These are phyloP conservation scores for Xylariaceae sp. DNA, from an alignment of 2,329 filamentous ascomycete genomes.

Conservation along the genomic window DNA sequence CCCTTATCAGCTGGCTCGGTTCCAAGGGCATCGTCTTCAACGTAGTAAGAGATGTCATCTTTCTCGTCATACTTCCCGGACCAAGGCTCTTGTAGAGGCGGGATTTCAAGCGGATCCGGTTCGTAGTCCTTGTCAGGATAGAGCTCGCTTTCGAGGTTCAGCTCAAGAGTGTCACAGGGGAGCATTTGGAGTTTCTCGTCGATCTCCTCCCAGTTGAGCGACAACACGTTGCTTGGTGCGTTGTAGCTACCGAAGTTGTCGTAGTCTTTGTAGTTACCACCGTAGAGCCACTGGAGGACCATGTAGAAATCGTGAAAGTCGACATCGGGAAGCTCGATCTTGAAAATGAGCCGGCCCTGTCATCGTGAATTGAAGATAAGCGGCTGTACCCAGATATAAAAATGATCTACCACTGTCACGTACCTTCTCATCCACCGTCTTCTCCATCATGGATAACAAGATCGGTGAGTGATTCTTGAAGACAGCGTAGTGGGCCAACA, in stretches of 20 bases:
- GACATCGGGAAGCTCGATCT: conserved; percentile 14
- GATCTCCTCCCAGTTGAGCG: conserved; percentile 3
- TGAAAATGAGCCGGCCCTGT: conserved; percentile 3
- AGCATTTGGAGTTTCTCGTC: conserved; percentile 3
- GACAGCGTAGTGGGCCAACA: conserved; percentile 3
- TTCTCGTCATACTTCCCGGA: too few species aligned
- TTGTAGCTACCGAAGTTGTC: conserved; percentile 3
- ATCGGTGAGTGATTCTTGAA: conserved; percentile 1
- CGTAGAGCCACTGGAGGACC: conserved; percentile 8
- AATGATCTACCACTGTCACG: background rate
- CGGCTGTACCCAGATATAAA: background rate
- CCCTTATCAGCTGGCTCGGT: background rate
- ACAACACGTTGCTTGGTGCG: conserved; percentile 6
- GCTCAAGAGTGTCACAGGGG: background rate
- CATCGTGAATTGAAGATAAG: background rate
- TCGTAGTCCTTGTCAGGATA: background rate
- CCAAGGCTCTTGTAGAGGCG: too few species aligned
- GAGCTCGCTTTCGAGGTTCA: background rate
- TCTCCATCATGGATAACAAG: background rate
- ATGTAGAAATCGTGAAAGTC: conserved; percentile 21
- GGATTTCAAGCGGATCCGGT: too few species aligned
- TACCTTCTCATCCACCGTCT: background rate
- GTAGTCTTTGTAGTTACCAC: conserved; percentile 8
- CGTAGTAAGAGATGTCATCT: too few species aligned
- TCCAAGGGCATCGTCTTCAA: too few species aligned